A percentile compares a stretch with the other conserved stretches of the same genome.
Evolutionary conservation across 441 rosid species (phyloP).

Genomic region (Cnidoscolus chayamansa): DNA sequence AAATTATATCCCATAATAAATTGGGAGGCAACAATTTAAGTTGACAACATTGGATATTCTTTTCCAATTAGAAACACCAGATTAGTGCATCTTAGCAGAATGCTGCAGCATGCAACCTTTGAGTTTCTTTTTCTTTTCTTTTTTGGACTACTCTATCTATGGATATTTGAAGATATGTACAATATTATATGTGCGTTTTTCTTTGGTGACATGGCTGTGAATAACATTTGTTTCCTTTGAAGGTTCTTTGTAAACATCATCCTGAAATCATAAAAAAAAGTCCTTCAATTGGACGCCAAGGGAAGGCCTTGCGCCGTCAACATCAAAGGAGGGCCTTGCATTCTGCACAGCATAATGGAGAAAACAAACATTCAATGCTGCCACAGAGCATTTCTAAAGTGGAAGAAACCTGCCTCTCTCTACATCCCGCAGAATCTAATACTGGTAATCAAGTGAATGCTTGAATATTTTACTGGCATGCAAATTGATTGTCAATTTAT

Average conservation of each 20-base stretch:
- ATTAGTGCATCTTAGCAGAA: not conserved
- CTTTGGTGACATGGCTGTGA: not conserved
- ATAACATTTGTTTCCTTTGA: conserved; percentile 26
- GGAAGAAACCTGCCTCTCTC: conserved; percentile 20
- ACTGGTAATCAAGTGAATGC: conserved; percentile 26
- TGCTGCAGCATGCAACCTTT: not conserved
- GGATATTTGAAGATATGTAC: not conserved
- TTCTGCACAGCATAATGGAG: conserved; percentile 23
- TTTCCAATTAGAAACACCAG: not conserved
- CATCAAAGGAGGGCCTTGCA: conserved; percentile 55
- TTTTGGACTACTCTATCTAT: not conserved
- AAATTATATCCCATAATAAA: not conserved
- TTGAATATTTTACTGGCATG: conserved; percentile 15
- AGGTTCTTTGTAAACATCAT: conserved; percentile 74
- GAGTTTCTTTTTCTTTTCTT: not conserved
- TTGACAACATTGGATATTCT: not conserved
- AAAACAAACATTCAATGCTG: conserved; percentile 19
- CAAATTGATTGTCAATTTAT: conserved; percentile 1
- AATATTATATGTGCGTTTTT: not conserved
- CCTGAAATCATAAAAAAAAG: conserved; percentile 57
- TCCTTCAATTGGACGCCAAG: conserved; percentile 93
- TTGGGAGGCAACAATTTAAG: not conserved
- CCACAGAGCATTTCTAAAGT: conserved; percentile 25
- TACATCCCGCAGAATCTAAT: conserved; percentile 18
- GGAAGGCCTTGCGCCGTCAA: conserved; percentile 77